These are phyloP conservation scores for Pezicula carpinea DNA, from an alignment of 2,329 filamentous ascomycete species.

Conservation along the genomic window DNA sequence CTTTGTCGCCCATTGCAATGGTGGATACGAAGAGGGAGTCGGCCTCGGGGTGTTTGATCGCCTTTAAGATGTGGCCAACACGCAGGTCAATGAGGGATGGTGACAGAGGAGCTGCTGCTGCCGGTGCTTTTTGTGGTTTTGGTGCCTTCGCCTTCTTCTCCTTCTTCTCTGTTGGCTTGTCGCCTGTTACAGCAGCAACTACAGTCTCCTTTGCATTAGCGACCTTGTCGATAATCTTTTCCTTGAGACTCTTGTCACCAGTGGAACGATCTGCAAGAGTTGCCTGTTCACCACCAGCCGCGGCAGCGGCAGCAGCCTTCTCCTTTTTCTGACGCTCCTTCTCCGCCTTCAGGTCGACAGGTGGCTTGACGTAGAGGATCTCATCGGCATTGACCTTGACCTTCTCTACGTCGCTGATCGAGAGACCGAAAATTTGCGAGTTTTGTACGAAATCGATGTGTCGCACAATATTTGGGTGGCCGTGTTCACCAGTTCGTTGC, in stretches of 20 bases:
- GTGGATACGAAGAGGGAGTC: conserved; percentile 95
- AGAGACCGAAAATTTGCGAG: conserved; percentile 67
- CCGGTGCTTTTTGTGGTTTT: conserved; percentile 63
- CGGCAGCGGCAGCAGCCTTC: conserved; percentile 65
- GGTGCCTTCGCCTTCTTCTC: conserved; percentile 88
- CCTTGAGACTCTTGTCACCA: conserved; percentile 47
- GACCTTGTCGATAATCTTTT: conserved; percentile 45
- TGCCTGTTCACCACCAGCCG: conserved; percentile 44
- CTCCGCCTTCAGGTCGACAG: conserved; percentile 86
- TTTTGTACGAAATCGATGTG: conserved; percentile 95
- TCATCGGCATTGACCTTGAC: conserved; percentile 73
- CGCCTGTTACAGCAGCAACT: conserved; percentile 30
- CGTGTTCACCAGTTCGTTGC: conserved; percentile 83
- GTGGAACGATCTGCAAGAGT: conserved; percentile 56
- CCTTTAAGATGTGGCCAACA: conserved; percentile 96
- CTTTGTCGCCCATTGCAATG: conserved; percentile 86
- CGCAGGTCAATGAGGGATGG: conserved; percentile 89
- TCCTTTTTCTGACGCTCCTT: conserved; percentile 97
- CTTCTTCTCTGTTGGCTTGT: conserved; percentile 59
- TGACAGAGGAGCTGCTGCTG: conserved; percentile 70
- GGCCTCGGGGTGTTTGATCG: conserved; percentile 91
- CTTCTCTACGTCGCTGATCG: conserved; percentile 68
- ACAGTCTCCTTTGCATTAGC: conserved; percentile 32
- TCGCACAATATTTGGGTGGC: conserved; percentile 86
- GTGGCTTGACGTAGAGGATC: conserved; percentile 82